Base-by-base conservation (phyloP, 192 early-diverging fungal genomes). In the Coemansia erecta region DNA sequence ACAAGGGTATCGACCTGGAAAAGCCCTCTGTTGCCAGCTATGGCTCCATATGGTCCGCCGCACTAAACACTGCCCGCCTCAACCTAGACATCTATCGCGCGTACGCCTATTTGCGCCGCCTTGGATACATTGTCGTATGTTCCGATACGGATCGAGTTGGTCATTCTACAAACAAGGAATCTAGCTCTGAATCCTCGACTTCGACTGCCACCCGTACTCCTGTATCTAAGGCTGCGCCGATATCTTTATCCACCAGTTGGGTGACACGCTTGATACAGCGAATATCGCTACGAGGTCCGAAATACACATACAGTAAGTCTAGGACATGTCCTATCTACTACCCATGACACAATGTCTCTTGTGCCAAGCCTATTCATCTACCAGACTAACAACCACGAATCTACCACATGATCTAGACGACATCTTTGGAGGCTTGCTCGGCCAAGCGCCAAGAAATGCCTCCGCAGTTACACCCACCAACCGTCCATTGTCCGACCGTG, bases 41-140 rank as follows among this genome's bases (percentile, higher is more conserved):
- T 8, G 58, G 45, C 8, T 31, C 28, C 7, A 44, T 46, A 12
- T 73, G 71, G 71, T 15, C 35, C 2, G 17, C 19, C 14, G 57
- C 71, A 9, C 19, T 73, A 24, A 47, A 53, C 18, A 18, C n/a
- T 15, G 50, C 56, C 8, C 31, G 42, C 3, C 44, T 77, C 41
- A 39, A 54, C 21, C 15, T 77, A 35, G 64, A 58, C n/a, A 44
- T 40, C 11, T 68, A 61, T 35, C 60, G 68, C 1, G 64, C 51
- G 1, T 77, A 71, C 54, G 56, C 64, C 13, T 48, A 53, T 35
- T 31, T 77, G 37, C 60, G 69, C 2, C 68, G 68, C 19, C 61
- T 77, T 14, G 74, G 74, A 14, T 68, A 71, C 42, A 39, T 62
- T 33, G 64, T 53, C 19, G 65, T 72, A 14, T 43, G 55, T 42